Base-by-base conservation (phyloP, 2,329 filamentous ascomycete genomes). In the Colletotrichum graminicola region DNA sequence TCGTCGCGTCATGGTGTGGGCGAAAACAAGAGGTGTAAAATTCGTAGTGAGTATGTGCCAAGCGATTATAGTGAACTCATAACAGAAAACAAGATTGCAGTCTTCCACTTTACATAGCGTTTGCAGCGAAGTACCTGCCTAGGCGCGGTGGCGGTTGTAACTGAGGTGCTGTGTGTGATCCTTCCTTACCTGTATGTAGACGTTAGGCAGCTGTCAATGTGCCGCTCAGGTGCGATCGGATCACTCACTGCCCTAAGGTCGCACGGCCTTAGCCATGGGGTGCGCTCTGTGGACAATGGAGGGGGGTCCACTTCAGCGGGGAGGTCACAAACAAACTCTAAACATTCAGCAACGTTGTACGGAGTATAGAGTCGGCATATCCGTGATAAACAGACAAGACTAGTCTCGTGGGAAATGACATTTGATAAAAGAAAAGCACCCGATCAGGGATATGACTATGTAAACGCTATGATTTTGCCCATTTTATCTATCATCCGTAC, bases 1-100 rank as follows among this genome's bases (percentile, higher is more conserved):
- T 72, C 84, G 83, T 74, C 87, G 84, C 29, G 85, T 80, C 87
- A 89, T 89, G 69, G 26, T 36, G 67, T n/a, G 1, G 16, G 39
- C n/a, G 32, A 8, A 57, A 3, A 2, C 34, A 29, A 29, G 29
- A 29, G 29, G 34, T 14, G 14, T 67, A 11, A 2, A 57, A 5
- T n/a, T 21, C 29, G 39, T 32, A 54, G n/a, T 23, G 14, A 26
- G 55, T 18, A 16, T 36, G 16, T 21, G 51, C 6, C 52, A 29
- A 21, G 39, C 4, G 23, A 32, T 16, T 26, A 29, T 34, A 14
- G 8, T 7, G 2, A 39, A 10, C 14, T 56, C n/a, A 26, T 39
- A 26, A 34, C n/a, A 56, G 3, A 26, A 57, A n/a, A 41, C 7
- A n/a, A 11, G 34, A 11, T 16, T 26, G 21, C 21, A 29, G 4